Conservation (phyloP, 345 rosid species). For the Syzygium grande region DNA sequence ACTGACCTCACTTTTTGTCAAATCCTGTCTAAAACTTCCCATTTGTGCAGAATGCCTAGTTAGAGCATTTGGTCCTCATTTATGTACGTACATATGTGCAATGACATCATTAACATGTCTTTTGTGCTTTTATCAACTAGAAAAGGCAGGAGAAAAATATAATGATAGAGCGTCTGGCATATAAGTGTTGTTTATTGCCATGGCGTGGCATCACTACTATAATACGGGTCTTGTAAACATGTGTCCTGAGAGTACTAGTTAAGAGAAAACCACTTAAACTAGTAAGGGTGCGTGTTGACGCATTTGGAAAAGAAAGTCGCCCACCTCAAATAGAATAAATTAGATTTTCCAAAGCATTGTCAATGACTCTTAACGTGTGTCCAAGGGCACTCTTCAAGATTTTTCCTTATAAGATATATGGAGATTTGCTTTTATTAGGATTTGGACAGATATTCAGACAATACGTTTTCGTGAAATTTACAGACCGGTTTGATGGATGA, state of each 20-base stretch:
- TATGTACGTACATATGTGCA: neutral
- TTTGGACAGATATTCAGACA: neutral
- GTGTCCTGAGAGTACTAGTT: neutral
- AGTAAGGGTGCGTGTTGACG: neutral
- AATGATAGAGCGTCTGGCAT: neutral
- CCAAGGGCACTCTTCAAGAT: neutral
- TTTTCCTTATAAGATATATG: neutral
- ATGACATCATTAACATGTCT: neutral
- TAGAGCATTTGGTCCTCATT: neutral
- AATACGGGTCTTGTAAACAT: neutral
- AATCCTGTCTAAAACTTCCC: neutral
- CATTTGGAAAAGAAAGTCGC: neutral
- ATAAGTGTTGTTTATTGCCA: neutral
- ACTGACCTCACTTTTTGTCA: neutral
- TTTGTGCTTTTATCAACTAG: neutral
- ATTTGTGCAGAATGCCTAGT: neutral
- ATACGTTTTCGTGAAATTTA: constrained; percentile 1
- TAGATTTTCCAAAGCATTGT: neutral
- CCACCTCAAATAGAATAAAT: neutral
- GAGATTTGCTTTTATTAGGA: neutral
- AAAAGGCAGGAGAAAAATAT: neutral
- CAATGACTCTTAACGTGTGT: neutral
- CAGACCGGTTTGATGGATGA: constrained; percentile 82
- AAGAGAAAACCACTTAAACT: neutral
- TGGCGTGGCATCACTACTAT: neutral